Evolutionary conservation across 2,329 filamentous ascomycete species (phyloP), one percentile per base, ranked within the genome.

Genomic region (Sordariomycetes sp.): DNA sequence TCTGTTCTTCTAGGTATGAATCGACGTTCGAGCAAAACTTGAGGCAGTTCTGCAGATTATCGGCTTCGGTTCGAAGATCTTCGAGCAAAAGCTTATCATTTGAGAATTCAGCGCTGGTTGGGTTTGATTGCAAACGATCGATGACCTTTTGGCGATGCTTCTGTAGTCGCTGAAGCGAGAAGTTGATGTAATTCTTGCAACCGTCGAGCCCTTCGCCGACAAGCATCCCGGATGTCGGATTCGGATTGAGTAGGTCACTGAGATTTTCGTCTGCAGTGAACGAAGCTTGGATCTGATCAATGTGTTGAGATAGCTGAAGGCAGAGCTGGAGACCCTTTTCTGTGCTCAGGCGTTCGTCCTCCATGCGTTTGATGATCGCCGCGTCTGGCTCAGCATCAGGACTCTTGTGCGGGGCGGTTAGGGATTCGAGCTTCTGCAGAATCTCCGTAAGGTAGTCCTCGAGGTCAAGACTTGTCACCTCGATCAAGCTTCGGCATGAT

Each of bases 281-380:
- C 43, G 43, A 48, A 48, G 43, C 16, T 53, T 64, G 62, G 32
- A 65, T 51, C 46, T 61, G 60, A 18, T 54, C 55, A 24, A 63
- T 65, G 32, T 65, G 64, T 14, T 61, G 59, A 20, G 63, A 61
- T 8, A 65, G 57, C 20, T 62, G 60, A 24, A 58, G 57, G 28
- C 63, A 64, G 43, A 65, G 59, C 20, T 63, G 54, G 1, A 65
- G 59, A 18, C 61, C 58, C 55, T 65, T 63, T 46, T 64, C 59
- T 40, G 62, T 63, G 58, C 64, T 64, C 10, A 59, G 7, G 4
- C 60, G 57, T 54, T 65, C 62, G 35, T 62, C 61, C 28, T 60
- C 55, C 34, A 65, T 61, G 3, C 55, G 58, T 35, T 28, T 56
- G 40, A 62, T 34, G 51, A 60, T 57, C 10, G 11, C 22, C 16